A percentile compares a stretch with the other conserved stretches of the same genome.
Conservation (phyloP, 202 grass and related monocot species). For the Brachypodium distachyon region DNA sequence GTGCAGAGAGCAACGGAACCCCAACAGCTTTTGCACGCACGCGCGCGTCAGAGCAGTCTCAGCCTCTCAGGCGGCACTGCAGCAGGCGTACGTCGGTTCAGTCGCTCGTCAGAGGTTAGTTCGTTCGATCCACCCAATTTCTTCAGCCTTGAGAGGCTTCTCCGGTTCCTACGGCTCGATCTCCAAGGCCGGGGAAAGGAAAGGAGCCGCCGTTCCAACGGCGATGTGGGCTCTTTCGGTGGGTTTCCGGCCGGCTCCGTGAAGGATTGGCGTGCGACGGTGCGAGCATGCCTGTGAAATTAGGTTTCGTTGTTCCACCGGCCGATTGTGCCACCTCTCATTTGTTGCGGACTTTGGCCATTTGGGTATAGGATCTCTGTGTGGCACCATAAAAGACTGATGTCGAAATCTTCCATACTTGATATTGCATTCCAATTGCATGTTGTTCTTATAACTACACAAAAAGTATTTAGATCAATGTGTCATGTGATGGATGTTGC, state of each 20-base stretch:
- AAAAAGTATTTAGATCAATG: background rate
- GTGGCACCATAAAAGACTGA: no score
- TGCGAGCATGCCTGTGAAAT: no score
- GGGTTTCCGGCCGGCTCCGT: no score
- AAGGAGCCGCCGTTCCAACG: background rate
- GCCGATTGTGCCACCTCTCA: no score
- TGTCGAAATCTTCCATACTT: background rate
- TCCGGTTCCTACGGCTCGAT: background rate
- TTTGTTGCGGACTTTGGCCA: no score
- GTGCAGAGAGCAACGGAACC: no score
- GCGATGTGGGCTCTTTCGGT: background rate
- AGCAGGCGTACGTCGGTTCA: no score
- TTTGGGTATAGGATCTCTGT: no score
- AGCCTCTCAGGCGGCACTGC: background rate
- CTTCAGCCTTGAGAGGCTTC: no score
- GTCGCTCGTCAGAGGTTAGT: background rate
- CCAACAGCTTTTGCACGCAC: slow-evolving; percentile 2
- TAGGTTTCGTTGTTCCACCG: no score
- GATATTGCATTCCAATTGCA: background rate
- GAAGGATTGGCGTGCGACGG: no score
- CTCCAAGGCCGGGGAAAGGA: background rate
- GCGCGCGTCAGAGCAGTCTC: background rate
- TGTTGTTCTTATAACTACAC: background rate
- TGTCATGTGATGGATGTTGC: background rate
- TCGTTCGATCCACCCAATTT: background rate